Evolutionary conservation across 1,284 basidiomycete species (phyloP).

Genomic region (Ceratobasidium sp.): DNA sequence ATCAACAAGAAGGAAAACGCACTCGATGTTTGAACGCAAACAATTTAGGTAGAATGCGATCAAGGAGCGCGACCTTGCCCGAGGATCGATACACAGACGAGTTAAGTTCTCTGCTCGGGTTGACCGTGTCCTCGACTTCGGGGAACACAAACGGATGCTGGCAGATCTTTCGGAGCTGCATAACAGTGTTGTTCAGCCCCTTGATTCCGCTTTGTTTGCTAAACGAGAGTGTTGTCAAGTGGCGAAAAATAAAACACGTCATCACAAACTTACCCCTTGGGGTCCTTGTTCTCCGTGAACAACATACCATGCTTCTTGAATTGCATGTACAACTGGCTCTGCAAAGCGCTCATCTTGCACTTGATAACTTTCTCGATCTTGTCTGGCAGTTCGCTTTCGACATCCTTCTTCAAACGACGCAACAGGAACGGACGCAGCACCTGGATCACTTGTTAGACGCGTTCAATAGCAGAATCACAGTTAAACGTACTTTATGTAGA

Average conservation of each 20-base stretch:
- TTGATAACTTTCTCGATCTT: slow-evolving; percentile 99
- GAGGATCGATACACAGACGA: slow-evolving; percentile 89
- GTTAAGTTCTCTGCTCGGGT: slow-evolving; percentile 81
- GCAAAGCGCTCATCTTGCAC: slow-evolving; percentile 95
- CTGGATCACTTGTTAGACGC: slow-evolving; percentile 91
- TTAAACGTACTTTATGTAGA: slow-evolving; percentile 96
- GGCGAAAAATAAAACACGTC: background rate
- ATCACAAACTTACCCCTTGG: slow-evolving; percentile 67
- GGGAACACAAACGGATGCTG: slow-evolving; percentile 98
- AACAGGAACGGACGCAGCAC: slow-evolving; percentile 97
- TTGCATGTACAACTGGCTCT: slow-evolving; percentile 95
- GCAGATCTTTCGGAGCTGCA: slow-evolving; percentile 99
- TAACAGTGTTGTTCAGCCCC: slow-evolving; percentile 95
- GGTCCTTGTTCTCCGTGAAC: slow-evolving; percentile 83
- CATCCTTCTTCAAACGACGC: slow-evolving; percentile 97
- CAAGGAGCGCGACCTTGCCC: slow-evolving; percentile 96
- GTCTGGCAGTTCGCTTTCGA: slow-evolving; percentile 96
- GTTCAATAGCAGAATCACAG: too few species aligned
- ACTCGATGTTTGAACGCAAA: slow-evolving; percentile 93
- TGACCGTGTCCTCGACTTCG: slow-evolving; percentile 92
- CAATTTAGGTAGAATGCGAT: slow-evolving; percentile 93
- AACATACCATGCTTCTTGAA: slow-evolving; percentile 97
- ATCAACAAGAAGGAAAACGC: slow-evolving; percentile 46
- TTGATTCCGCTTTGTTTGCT: slow-evolving; percentile 82
- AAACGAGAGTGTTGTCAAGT: slow-evolving; percentile 18